phyloP scores from a whole-genome alignment of 2,329 filamentous ascomycete genomes.

The Fusarium sp. region DNA sequence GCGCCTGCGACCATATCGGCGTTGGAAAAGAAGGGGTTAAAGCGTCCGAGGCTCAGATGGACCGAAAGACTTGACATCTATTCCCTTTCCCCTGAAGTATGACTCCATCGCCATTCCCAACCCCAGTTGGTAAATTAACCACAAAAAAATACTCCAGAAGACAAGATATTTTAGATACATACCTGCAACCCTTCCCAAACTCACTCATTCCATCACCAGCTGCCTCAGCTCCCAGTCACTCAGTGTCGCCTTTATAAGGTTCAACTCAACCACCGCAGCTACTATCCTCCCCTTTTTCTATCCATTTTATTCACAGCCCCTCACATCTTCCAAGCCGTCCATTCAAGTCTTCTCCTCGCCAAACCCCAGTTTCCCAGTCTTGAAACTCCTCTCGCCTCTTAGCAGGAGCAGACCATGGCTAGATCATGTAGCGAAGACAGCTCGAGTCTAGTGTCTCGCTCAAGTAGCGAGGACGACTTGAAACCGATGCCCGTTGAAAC shows the following conservation, averaged over 20 bases:
- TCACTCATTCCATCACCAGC: no score
- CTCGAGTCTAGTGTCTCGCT: background rate
- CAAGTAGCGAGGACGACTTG: slow-evolving; percentile 1
- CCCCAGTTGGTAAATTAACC: no score
- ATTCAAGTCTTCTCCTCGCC: no score
- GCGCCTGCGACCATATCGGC: background rate
- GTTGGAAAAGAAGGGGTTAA: background rate
- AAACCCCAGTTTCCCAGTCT: background rate
- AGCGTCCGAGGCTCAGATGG: no score
- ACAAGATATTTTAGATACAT: no score
- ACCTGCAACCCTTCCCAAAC: no score
- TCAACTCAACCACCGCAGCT: no score
- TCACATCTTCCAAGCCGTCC: background rate
- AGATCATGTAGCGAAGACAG: background rate
- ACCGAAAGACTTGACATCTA: background rate
- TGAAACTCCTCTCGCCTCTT: background rate
- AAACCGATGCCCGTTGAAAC: background rate
- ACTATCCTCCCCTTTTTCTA: background rate
- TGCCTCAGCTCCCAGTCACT: no score
- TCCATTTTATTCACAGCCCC: background rate
- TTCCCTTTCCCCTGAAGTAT: no score
- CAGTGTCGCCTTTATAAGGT: background rate
- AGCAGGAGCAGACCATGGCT: background rate
- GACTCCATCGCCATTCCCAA: no score
- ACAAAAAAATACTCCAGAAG: no score